Evolutionary conservation across 2,329 filamentous ascomycete species (phyloP).

Genomic region (Daldinia sp.): DNA sequence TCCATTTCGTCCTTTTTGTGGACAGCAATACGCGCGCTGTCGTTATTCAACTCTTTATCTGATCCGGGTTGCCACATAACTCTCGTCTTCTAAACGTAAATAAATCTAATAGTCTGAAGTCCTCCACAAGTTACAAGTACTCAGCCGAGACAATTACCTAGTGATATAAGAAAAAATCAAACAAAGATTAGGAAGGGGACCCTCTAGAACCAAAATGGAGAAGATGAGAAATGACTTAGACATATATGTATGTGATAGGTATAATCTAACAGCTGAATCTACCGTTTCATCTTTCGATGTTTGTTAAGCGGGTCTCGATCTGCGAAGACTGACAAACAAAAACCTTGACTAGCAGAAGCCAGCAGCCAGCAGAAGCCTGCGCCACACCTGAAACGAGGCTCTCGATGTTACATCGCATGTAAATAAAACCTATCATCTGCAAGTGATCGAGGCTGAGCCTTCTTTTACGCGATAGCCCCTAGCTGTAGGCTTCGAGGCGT

Average conservation of each 20-base stretch:
- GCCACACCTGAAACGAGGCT: constrained; percentile 30
- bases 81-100: not conserved
- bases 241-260: no score
- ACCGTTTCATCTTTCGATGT: constrained; percentile 20
- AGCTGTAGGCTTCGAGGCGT: constrained; percentile 12
- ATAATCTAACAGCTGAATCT: constrained; percentile 24
- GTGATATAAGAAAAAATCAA: not conserved
- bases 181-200: not conserved
- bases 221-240: constrained; percentile 9
- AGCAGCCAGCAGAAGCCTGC: no score
- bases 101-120: not conserved
- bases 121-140: not conserved
- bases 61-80: constrained; percentile 7
- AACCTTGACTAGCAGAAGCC: no score
- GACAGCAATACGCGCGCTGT: not conserved
- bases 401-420: constrained; percentile 30
- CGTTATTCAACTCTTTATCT: not conserved
- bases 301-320: constrained; percentile 25
- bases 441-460: constrained; percentile 28
- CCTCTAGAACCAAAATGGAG: not conserved
- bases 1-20: not conserved
- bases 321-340: constrained; percentile 22
- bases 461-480: not conserved
- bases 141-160: not conserved
- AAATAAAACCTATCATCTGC: constrained; percentile 1